Conservation (phyloP, 257 asterid species). For the Fraxinus anomala region DNA sequence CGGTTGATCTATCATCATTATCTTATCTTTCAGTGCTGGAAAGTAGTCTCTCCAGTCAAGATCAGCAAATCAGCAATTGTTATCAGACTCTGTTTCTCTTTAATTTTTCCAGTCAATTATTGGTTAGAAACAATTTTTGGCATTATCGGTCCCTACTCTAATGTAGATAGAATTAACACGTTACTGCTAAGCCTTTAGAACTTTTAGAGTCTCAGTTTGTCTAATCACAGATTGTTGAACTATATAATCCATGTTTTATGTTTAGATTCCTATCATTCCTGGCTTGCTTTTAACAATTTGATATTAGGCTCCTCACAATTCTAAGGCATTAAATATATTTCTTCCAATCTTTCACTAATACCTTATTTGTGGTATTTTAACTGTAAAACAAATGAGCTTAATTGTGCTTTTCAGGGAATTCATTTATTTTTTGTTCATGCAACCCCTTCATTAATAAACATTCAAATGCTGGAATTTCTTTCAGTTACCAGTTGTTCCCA, state of each 20-base stretch:
- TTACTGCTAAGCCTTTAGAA: not conserved
- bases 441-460: slow-evolving; percentile 15
- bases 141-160: not conserved
- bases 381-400: not conserved
- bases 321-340: slow-evolving; percentile 2
- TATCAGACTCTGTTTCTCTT: not conserved
- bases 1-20: not conserved
- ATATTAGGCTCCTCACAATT: not conserved
- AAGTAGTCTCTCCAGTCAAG: not conserved
- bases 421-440: not conserved
- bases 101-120: not conserved
- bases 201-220: not conserved
- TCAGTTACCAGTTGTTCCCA: slow-evolving; percentile 78
- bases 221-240: not conserved
- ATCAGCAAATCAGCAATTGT: not conserved
- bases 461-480: slow-evolving; percentile 29
- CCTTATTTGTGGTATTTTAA: slow-evolving; percentile 11
- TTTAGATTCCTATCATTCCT: slow-evolving; percentile 2
- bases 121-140: not conserved
- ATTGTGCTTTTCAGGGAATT: not conserved
- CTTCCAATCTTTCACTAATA: slow-evolving; percentile 10
- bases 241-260: not conserved
- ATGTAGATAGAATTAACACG: not conserved
- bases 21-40: not conserved
- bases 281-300: not conserved